Evolutionary conservation across 1,139 yeast species (phyloP).

Genomic region (Geotrichum candidum): DNA sequence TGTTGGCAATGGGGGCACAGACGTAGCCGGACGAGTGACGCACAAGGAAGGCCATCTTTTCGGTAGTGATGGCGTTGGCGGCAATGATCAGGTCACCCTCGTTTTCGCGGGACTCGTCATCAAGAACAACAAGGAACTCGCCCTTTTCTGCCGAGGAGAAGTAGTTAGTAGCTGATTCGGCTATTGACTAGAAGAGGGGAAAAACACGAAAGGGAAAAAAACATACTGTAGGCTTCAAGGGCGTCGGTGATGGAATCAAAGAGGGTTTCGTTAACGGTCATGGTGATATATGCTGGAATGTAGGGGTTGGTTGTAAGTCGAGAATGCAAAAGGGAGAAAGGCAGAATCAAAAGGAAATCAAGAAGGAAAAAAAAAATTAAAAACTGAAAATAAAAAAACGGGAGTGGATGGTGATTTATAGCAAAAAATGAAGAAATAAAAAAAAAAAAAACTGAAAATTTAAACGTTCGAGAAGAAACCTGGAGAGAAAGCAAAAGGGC

Average conservation of each 20-base stretch:
- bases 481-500: neutral
- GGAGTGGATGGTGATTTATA: neutral
- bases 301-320: neutral
- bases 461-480: neutral
- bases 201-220: neutral
- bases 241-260: constrained; percentile 68
- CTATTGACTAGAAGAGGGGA: neutral
- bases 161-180: neutral
- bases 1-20: constrained; percentile 79
- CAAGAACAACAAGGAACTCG: constrained; percentile 89
- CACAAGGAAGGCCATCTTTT: constrained; percentile 91
- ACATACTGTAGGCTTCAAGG: constrained; percentile 58
- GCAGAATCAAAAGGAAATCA: neutral
- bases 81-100: constrained; percentile 96
- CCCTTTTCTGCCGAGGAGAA: constrained; percentile 48
- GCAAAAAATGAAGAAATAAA: neutral
- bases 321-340: neutral
- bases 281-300: neutral
- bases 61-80: constrained; percentile 71
- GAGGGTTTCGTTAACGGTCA: constrained; percentile 17
- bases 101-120: constrained; percentile 91
- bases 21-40: constrained; percentile 84
- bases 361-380: neutral
- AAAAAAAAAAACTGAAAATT: neutral
- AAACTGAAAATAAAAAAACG: neutral